phyloP scores from a whole-genome alignment of 108 stramenopile genomes.

The Cyclotella kingstonii region DNA sequence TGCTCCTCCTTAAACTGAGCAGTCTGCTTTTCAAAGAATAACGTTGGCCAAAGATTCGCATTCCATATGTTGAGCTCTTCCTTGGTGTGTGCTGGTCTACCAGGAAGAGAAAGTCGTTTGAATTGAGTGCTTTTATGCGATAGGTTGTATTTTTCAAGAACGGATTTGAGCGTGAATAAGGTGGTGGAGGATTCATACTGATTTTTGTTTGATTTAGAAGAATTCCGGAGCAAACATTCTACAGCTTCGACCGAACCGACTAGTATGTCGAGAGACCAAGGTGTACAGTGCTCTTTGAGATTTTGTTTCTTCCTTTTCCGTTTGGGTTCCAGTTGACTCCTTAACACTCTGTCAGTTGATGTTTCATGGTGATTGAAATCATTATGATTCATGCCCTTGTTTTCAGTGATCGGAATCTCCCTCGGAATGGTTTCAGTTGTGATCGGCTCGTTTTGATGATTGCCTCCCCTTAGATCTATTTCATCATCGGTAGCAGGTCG shows the following conservation, averaged over 20 bases:
- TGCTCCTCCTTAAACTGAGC: conserved; percentile 52
- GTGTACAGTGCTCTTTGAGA: background rate
- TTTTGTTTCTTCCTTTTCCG: conserved; percentile 3
- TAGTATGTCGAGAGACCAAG: conserved; percentile 31
- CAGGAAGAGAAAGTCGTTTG: conserved; percentile 39
- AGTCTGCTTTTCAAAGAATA: conserved; percentile 57
- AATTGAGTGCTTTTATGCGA: conserved; percentile 9
- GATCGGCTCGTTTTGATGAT: background rate
- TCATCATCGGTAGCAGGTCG: conserved; percentile 17
- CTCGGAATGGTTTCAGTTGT: conserved; percentile 4
- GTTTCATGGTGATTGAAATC: background rate
- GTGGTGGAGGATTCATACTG: background rate
- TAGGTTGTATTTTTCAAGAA: conserved; percentile 31
- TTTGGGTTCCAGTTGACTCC: conserved; percentile 2
- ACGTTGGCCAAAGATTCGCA: conserved; percentile 58
- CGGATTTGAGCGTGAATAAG: conserved; percentile 8
- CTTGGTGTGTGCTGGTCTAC: conserved; percentile 55
- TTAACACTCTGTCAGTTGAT: background rate
- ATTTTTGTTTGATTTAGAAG: background rate
- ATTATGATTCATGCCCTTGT: background rate
- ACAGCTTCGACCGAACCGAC: conserved; percentile 26
- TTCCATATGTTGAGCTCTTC: conserved; percentile 63
- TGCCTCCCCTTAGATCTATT: background rate
- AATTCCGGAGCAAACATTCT: conserved; percentile 1
- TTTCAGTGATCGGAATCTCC: background rate